Percentiles rank a stretch among this genome's conserved stretches.
Evolutionary conservation across 2,329 filamentous ascomycete species (phyloP).

Genomic region (Colletotrichum trifolii): DNA sequence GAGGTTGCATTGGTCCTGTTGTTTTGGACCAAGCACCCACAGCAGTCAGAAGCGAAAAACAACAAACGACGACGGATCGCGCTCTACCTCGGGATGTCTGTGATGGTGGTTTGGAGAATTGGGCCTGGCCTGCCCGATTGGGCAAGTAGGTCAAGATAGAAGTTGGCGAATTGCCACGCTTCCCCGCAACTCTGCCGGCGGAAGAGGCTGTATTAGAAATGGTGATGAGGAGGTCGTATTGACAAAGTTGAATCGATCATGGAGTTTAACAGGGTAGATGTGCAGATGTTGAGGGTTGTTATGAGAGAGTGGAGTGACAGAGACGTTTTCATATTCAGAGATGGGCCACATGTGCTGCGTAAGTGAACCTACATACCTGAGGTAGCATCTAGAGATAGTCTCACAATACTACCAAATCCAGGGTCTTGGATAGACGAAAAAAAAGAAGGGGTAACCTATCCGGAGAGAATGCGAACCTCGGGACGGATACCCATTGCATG

Average conservation of each 20-base stretch:
- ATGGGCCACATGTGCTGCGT: too few species aligned
- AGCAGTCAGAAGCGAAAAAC: too few species aligned
- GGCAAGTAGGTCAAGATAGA: constrained; percentile 11
- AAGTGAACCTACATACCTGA: too few species aligned
- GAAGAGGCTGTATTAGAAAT: constrained; percentile 5
- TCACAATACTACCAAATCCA: background rate
- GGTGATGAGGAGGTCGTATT: background rate
- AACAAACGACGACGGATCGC: too few species aligned
- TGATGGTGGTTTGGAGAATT: background rate
- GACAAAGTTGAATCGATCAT: background rate
- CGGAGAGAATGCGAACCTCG: constrained; percentile 14
- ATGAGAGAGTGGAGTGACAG: too few species aligned
- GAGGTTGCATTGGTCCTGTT: too few species aligned
- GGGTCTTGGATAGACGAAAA: background rate
- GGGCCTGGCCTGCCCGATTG: constrained; percentile 8
- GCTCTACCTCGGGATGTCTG: constrained; percentile 19
- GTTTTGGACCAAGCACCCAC: too few species aligned
- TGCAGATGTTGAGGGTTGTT: too few species aligned
- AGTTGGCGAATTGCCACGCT: constrained; percentile 11
- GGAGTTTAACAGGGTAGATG: constrained; percentile 1
- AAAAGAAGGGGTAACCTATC: background rate
- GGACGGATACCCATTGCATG: constrained; percentile 2
- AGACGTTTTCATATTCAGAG: too few species aligned
- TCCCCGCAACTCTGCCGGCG: constrained; percentile 22
- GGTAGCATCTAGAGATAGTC: background rate